Conservation (phyloP, 2,329 filamentous ascomycete genomes). For the Dactylonectria estremocensis region DNA sequence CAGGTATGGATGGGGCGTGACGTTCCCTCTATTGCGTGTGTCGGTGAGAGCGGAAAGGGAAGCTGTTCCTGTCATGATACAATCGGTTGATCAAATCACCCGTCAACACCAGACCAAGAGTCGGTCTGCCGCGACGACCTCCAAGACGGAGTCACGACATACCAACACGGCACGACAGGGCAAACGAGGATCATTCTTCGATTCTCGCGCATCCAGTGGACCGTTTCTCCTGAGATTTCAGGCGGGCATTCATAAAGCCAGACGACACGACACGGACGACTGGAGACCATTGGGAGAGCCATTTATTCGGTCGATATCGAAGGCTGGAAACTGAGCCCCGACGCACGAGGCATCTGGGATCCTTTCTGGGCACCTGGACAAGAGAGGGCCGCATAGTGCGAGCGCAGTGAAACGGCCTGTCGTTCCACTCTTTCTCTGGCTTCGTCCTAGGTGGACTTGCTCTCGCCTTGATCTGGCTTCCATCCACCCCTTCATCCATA, state of each 20-base stretch:
- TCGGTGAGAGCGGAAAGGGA: constrained; percentile 22
- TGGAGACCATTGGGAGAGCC: not conserved
- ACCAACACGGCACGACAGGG: not conserved
- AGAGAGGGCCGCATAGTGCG: not conserved
- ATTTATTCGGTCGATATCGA: constrained; percentile 4
- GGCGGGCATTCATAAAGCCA: constrained; percentile 8
- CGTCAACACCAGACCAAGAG: not conserved
- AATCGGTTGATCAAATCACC: constrained; percentile 5
- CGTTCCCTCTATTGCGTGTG: not conserved
- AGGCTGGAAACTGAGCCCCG: constrained; percentile 18
- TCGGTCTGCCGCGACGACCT: not conserved
- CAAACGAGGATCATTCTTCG: not conserved
- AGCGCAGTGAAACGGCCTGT: constrained; percentile 31
- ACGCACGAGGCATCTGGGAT: not conserved
- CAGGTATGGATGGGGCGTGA: constrained; percentile 3
- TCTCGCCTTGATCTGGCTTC: constrained; percentile 3
- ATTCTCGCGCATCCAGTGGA: too few relatives aligned
- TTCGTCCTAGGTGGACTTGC: constrained; percentile 3
- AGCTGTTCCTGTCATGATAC: constrained; percentile 9
- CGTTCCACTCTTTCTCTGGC: not conserved
- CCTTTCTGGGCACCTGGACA: not conserved
- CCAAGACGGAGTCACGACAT: not conserved
- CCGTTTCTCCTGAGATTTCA: not conserved
- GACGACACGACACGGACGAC: not conserved
- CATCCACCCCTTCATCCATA: constrained; percentile 2